Evolutionary conservation across 2,329 filamentous ascomycete genomes (phyloP), one percentile per base, ranked within the genome.

Genomic region (Colletotrichum liaoningense): DNA sequence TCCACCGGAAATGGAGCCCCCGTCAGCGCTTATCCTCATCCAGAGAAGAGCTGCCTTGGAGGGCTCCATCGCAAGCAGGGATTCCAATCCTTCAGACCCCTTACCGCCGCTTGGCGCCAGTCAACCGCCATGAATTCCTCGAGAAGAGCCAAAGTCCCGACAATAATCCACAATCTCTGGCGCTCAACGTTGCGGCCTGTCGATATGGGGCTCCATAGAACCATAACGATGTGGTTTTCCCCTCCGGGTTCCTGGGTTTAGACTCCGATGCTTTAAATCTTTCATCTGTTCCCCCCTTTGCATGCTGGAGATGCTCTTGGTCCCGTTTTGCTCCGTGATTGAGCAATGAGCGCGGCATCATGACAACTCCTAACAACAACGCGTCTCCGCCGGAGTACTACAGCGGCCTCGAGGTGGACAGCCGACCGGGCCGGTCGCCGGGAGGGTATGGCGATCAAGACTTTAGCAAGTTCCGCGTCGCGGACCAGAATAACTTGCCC

Each of bases 1-100:
- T 62, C 55, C 60, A 70, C 56, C 54, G 24, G 30, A 56, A 26
- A 69, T 57, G 60, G 56, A 63, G 22, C 46, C 54, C 19, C 42
- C 5, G 46, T 70, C 66, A 57, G 70, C 70, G 70, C 70, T 73
- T 73, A 60, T n/a, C 65, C 70, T 14, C 35, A 56, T n/a, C 16
- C 8, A 65, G 70, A 14, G 60, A 62, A 52, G 33, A 57, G n/a
- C 33, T 19, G 35, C 35, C 28, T 33, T 28, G 30, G 19, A 49
- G 22, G 35, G 38, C 14, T 42, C 52, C 66, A 42, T 56, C 24
- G 6, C 12, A 28, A 22, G 19, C 70, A 65, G 35, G 70, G 67
- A n/a, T 63, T 2, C 1, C n/a, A n/a, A 56, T 69, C 60, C 55
- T 56, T 63, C 33, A 49, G 35, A 46, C 60, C 70, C 70, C 49